Evolutionary conservation across 208 protist genomes (phyloP).

Genomic region (Crithidia sp.): DNA sequence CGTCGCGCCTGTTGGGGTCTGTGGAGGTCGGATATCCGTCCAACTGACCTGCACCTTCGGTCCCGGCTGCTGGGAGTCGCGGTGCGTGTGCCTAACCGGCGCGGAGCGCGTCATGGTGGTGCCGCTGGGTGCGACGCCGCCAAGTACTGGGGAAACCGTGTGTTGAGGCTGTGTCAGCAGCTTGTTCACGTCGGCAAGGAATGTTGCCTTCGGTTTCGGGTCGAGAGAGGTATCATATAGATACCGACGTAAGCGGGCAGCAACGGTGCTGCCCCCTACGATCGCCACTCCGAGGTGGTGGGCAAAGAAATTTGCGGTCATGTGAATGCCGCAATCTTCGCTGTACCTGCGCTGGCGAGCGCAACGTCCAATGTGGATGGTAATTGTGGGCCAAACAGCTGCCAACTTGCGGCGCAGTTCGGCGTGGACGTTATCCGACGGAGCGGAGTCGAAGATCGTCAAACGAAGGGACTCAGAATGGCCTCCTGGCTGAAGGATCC

Average conservation of each 20-base stretch:
- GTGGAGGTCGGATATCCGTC: too few relatives aligned
- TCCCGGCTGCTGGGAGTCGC: too few relatives aligned
- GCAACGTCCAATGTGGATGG: background rate
- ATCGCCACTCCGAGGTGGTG: background rate
- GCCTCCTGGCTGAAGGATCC: background rate
- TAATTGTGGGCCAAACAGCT: conserved; percentile 5
- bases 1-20: too few relatives aligned
- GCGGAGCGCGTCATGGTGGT: too few relatives aligned
- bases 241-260: background rate
- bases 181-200: background rate
- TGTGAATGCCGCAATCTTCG: conserved; percentile 21
- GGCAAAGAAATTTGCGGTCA: conserved; percentile 24
- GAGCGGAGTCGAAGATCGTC: background rate
- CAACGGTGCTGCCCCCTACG: background rate
- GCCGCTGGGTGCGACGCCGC: too few relatives aligned
- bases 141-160: too few relatives aligned
- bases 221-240: background rate
- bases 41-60: too few relatives aligned
- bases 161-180: background rate
- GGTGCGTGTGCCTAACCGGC: too few relatives aligned
- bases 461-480: background rate
- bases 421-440: background rate
- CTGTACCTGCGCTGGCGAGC: conserved; percentile 12
- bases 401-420: background rate
- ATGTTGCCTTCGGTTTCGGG: background rate